A percentile compares a stretch with the other conserved stretches of the same genome.
Evolutionary conservation across 1,284 basidiomycete species (phyloP).

Genomic region (Rhodotorula sp.): DNA sequence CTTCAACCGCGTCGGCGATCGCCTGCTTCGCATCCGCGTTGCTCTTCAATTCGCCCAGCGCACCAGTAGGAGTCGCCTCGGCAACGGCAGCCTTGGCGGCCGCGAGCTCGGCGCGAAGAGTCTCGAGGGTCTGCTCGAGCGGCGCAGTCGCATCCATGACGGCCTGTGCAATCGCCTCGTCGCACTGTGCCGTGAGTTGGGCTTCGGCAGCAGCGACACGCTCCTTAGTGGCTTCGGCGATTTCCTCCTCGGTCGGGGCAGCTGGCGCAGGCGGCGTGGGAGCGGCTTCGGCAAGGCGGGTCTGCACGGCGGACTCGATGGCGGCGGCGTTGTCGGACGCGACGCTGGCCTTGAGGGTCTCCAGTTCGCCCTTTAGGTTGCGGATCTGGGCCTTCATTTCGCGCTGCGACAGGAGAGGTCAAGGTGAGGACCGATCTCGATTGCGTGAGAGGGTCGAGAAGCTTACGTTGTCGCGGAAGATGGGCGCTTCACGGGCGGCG

Average conservation of each 20-base stretch:
- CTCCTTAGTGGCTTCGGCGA: slow-evolving; percentile 24
- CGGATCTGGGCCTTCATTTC: slow-evolving; percentile 20
- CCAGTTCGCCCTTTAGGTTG: slow-evolving; percentile 13
- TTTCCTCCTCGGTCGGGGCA: slow-evolving; percentile 15
- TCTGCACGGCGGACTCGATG: slow-evolving; percentile 33
- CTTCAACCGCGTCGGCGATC: slow-evolving; percentile 32
- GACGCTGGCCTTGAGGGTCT: slow-evolving; percentile 24
- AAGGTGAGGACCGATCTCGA: background rate
- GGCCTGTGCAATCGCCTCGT: slow-evolving; percentile 30
- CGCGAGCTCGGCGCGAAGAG: slow-evolving; percentile 21
- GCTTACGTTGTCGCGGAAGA: slow-evolving; percentile 38
- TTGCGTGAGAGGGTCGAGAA: background rate
- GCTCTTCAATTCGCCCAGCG: slow-evolving; percentile 1
- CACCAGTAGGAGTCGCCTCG: background rate
- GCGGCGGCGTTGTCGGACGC: slow-evolving; percentile 32
- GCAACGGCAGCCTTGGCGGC: slow-evolving; percentile 7
- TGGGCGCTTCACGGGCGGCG: slow-evolving; percentile 20
- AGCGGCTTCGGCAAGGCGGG: slow-evolving; percentile 19
- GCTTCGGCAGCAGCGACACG: slow-evolving; percentile 31
- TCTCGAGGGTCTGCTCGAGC: slow-evolving; percentile 27
- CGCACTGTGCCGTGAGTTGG: slow-evolving; percentile 19
- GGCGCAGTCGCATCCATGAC: slow-evolving; percentile 26
- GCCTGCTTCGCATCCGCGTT: slow-evolving; percentile 29
- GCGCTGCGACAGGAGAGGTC: background rate
- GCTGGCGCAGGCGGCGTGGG: slow-evolving; percentile 15